Evolutionary conservation across 345 rosid species (phyloP), one percentile per base, ranked within the genome.

Genomic region (Hibiscus mutabilis): DNA sequence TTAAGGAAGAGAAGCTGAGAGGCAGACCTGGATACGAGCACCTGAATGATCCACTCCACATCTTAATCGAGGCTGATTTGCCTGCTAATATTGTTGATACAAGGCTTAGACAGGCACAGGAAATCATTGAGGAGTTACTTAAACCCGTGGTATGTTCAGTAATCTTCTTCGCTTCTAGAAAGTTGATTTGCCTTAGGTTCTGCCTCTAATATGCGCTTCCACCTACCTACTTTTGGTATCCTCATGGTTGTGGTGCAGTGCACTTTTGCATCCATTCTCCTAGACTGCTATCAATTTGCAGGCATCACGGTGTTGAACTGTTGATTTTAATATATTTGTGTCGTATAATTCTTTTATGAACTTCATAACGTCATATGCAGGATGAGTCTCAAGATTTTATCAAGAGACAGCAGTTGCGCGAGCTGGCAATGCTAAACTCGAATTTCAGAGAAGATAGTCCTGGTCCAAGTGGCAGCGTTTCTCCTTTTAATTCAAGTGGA

Each of bases 371-470:
- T 37, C 0, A 19, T 44, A 13, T 68, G 81, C 87, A 95, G 99
- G 99, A 95, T 51, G 98, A 95, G 78, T 89, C 99, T 1, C 93
- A 95, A 71, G 99, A 95, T 73, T 86, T 77, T 82, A 90, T 92
- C 46, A 92, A 92, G 88, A 90, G 97, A 83, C 99, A 95, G 81
- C 99, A 95, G 78, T 55, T 95, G 78, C 91, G 97, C 16, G 97
- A 95, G 77, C 83, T 95, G 16, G 99, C 99, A 0, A 71, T 95
- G 87, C 73, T 95, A 67, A 95, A 95, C 69, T 95, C 97, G n/a
- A 92, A 84, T 82, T 82, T 85, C 84, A 86, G 97, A 80, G 99
- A 95, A 83, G 97, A 95, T 40, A 90, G 97, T 73, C 99, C 99
- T 1, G 97, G 97, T n/a, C 99, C 97, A 0, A 95, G 97, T 6